Base-by-base conservation (phyloP, 352 stramenopile species). In the Plasmopara viticola region DNA sequence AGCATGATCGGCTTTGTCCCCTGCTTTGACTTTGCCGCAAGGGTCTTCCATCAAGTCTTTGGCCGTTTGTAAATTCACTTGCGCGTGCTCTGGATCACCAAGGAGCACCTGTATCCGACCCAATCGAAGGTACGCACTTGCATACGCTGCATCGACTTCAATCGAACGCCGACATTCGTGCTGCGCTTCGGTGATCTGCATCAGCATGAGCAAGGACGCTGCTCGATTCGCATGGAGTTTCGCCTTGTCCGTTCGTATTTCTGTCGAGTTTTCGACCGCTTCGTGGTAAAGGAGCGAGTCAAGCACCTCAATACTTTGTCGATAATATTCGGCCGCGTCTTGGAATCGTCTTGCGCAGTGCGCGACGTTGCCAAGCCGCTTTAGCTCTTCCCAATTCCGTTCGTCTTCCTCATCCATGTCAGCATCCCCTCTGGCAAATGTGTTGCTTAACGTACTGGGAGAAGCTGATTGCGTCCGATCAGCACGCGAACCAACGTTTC, bases 221-320 rank as follows among this genome's bases (percentile, higher is more conserved):
- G 81, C 78, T 35, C 82, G 70, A 51, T 94, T 94, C 7, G 78
- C 69, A 42, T 92, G 80, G 12, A 93, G 55, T 52, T 90, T 93
- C 0, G 81, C 78, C 44, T 91, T 91, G 53, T 94, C 81, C 5
- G 78, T 77, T 58, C 66, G 56, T n/a, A 86, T 9, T 2, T 69
- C 61, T 2, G 52, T 33, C 13, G 69, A 84, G 28, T 69, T 60
- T 5, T 72, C 14, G 9, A 64, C 62, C 15, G 56, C 57, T 9
- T 76, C 45, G 20, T 69, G 51, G 9, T 56, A 28, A 7, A 85
- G 29, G 15, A 77, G 33, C 14, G 50, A 56, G 20, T 87, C 70
- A 18, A 94, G 52, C 8, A 64, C 52, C 28, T 80, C 68, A 49
- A 80, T 70, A 37, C 74, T 85, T 46, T 74, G 64, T 6, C 72